Percentiles rank a stretch among this genome's conserved stretches.
These are phyloP conservation scores for Trichoderma koningiopsis DNA, from an alignment of 2,329 filamentous ascomycete genomes.

Conservation along the genomic window DNA sequence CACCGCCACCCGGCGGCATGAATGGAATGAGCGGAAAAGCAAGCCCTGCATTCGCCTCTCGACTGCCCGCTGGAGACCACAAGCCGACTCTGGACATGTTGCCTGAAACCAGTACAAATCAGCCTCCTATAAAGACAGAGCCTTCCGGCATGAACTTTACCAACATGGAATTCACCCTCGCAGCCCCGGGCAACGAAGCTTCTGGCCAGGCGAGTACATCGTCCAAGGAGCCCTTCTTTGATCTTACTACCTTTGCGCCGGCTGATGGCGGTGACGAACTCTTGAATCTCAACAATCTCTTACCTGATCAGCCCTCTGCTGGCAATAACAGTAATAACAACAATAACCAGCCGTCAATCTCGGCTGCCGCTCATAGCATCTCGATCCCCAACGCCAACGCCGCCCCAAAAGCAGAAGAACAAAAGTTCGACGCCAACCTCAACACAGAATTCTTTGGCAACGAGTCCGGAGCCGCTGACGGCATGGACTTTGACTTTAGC, in stretches of 20 bases:
- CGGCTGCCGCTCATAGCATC: not conserved
- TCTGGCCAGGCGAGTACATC: slow-evolving; percentile 33
- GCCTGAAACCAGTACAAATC: slow-evolving; percentile 29
- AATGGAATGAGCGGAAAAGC: slow-evolving; percentile 25
- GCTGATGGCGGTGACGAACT: slow-evolving; percentile 38
- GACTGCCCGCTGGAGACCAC: slow-evolving; percentile 35
- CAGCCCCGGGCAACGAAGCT: slow-evolving; percentile 42
- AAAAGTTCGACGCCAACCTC: slow-evolving; percentile 39
- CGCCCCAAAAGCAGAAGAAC: slow-evolving; percentile 31
- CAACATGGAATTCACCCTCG: slow-evolving; percentile 59
- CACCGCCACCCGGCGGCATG: slow-evolving; percentile 23
- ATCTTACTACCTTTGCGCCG: slow-evolving; percentile 48
- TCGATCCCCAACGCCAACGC: not conserved
- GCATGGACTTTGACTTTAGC: slow-evolving; percentile 41
- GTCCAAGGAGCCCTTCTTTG: slow-evolving; percentile 46
- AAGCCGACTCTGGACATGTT: slow-evolving; percentile 32
- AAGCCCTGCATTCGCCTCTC: slow-evolving; percentile 33
- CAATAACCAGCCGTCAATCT: not conserved
- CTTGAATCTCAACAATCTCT: slow-evolving; percentile 37
- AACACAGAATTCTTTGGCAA: slow-evolving; percentile 52
- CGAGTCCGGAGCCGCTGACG: slow-evolving; percentile 43
- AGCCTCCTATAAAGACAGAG: slow-evolving; percentile 27
- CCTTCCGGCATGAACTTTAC: slow-evolving; percentile 53
- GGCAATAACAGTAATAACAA: not conserved
- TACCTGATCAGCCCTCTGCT: slow-evolving; percentile 33